A percentile compares a stretch with the other conserved stretches of the same genome.
Evolutionary conservation across 345 rosid species (phyloP).

Genomic region (Syzygium jambos): DNA sequence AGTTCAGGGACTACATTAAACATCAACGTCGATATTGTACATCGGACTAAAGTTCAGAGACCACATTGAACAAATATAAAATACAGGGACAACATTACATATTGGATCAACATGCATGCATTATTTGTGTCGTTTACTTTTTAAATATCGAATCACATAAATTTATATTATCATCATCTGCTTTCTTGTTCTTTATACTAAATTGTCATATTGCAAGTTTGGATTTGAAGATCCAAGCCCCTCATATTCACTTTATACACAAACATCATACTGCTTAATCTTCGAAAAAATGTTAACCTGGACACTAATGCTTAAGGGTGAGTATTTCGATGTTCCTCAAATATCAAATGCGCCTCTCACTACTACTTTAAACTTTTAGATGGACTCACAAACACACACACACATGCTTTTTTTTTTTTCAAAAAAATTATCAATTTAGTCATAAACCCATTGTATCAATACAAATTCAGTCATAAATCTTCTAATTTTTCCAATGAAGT

Average conservation of each 20-base stretch:
- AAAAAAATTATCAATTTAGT: neutral
- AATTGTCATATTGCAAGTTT: neutral
- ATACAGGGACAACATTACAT: no score
- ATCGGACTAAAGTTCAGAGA: no score
- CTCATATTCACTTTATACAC: neutral
- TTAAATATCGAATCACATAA: neutral
- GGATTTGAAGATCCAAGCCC: neutral
- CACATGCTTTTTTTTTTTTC: fast-evolving
- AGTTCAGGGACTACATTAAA: no score
- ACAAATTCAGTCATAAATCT: neutral
- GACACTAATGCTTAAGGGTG: neutral
- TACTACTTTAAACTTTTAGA: neutral
- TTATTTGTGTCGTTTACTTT: no score
- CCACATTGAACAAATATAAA: no score
- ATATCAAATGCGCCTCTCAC: neutral
- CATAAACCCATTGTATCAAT: neutral
- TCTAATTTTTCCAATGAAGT: no score
- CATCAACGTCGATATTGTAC: no score
- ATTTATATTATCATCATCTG: neutral
- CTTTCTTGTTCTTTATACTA: neutral
- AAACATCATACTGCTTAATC: neutral
- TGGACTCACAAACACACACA: fast-evolving
- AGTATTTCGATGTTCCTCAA: neutral
- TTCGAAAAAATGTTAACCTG: neutral
- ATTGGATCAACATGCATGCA: no score